Evolutionary conservation across 768 basidiomycete genomes (phyloP), one percentile per base, ranked within the genome.

Genomic region (Psilocybe tampanensis): DNA sequence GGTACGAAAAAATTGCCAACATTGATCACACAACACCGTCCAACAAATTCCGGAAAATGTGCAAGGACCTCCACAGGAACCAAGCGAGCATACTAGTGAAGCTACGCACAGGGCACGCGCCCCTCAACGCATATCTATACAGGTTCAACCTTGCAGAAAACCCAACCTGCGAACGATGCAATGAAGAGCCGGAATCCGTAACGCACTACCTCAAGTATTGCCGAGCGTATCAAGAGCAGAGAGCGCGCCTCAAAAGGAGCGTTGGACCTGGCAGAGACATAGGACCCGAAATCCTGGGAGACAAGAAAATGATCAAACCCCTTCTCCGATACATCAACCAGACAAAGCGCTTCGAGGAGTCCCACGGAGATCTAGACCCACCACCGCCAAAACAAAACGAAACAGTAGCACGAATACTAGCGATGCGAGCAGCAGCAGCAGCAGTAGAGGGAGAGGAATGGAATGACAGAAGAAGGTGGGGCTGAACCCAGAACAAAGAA

Each of bases 51-150:
- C 47, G 47, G 3, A 64, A 58, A 45, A 26, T 59, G 0, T 53
- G 51, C 8, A 23, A 47, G 7, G n/a, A 34, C 1, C 36, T 71
- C 1, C 48, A 44, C 0, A 44, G 62, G 23, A 52, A 56, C 24
- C 52, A 69, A 2, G 56, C 64, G 2, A 63, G 66, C 29, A 26
- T 74, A 1, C 48, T 76, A 0, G 56, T 64, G 0, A 75, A 75
- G 52, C 61, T 78, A 13, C 42, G 68, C 0, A 70, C 70, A 2
- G 68, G 66, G 1, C 75, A 76, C 44, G 44, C 59, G 13, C 66
- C 70, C 0, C 65, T 76, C 0, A 63, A 68, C n/a, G 48, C 64
- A 19, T 65, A 76, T 58, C 68, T 77, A 0, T 60, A 70, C 47
- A 26, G 57, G 2, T 69, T 78, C 9, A 52, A 56, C 0, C 59